Evolutionary conservation across 2,329 filamentous ascomycete genomes (phyloP).

Genomic region (Ophiostoma himal-ulmi): DNA sequence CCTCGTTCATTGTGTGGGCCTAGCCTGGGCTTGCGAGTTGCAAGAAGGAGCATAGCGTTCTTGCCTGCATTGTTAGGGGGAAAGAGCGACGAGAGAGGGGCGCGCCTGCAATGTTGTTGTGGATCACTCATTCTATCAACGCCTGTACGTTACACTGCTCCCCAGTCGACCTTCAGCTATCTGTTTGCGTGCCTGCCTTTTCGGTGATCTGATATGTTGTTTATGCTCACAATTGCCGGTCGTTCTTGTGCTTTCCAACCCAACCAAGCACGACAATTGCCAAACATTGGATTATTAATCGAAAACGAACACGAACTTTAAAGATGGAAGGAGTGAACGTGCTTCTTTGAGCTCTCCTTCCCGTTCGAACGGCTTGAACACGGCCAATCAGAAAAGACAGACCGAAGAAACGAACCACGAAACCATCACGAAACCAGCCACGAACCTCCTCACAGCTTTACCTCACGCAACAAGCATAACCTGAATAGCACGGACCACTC

Average conservation of each 20-base stretch:
- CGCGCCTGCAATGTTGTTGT: slow-evolving; percentile 5
- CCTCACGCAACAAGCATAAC: no score
- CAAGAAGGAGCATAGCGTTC: not conserved
- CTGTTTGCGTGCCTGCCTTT: not conserved
- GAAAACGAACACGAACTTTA: not conserved
- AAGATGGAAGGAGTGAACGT: slow-evolving; percentile 17
- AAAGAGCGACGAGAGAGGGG: not conserved
- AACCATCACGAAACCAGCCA: not conserved
- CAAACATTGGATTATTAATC: not conserved
- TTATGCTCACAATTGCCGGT: slow-evolving; percentile 2
- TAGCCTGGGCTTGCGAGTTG: not conserved
- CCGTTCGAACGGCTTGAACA: not conserved
- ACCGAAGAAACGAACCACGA: slow-evolving; percentile 1
- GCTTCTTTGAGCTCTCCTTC: slow-evolving; percentile 8
- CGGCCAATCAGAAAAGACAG: slow-evolving; percentile 10
- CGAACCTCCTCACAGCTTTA: not conserved
- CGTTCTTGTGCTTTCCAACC: slow-evolving; percentile 14
- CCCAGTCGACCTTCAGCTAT: slow-evolving; percentile 1
- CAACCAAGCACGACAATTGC: not conserved
- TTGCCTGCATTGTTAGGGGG: not conserved
- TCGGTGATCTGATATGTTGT: slow-evolving; percentile 1
- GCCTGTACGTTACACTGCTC: not conserved
- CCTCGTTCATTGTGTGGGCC: slow-evolving; percentile 7
- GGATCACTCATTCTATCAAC: not conserved
- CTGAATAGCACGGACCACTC: not conserved